These are phyloP conservation scores for Geotrichum aggregatum DNA, from an alignment of 1,139 yeast species.

Conservation along the genomic window DNA sequence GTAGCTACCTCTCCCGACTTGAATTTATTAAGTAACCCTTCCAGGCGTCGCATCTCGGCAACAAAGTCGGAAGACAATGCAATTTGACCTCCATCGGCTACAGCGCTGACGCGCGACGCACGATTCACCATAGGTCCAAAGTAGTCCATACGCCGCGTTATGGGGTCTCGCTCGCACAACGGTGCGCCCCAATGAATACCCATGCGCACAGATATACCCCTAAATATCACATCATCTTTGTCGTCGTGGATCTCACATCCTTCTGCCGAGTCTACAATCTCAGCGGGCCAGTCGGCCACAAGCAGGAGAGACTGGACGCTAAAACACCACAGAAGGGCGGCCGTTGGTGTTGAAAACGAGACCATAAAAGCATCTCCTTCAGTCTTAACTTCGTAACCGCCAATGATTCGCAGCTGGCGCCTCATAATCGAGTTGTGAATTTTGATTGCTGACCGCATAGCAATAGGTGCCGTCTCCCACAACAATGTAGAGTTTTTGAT, in stretches of 20 bases:
- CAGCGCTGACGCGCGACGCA: conserved; percentile 87
- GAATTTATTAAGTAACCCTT: conserved; percentile 50
- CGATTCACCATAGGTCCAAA: conserved; percentile 98
- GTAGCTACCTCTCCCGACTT: conserved; percentile 40
- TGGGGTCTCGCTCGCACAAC: conserved; percentile 90
- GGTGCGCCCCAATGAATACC: conserved; percentile 98
- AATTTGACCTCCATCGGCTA: conserved; percentile 98
- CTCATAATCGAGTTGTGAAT: conserved; percentile 93
- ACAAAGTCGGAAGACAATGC: conserved; percentile 79
- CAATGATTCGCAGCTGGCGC: conserved; percentile 82
- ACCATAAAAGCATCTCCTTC: conserved; percentile 99
- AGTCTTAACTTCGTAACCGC: conserved; percentile 96
- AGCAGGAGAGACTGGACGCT: conserved; percentile 81
- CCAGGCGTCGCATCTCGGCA: conserved; percentile 61
- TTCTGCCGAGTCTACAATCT: conserved; percentile 77
- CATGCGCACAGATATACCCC: conserved; percentile 94
- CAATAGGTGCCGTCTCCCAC: conserved; percentile 91
- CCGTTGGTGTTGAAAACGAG: conserved; percentile 89
- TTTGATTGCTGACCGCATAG: conserved; percentile 95
- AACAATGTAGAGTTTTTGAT: conserved; percentile 87
- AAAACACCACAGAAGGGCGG: conserved; percentile 92
- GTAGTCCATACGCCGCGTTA: conserved; percentile 95
- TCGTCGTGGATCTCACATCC: conserved; percentile 80
- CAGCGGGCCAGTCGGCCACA: conserved; percentile 93
- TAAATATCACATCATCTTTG: conserved; percentile 56